Base-by-base conservation (phyloP, 2,329 filamentous ascomycete genomes). In the Ascochyta rabiei region DNA sequence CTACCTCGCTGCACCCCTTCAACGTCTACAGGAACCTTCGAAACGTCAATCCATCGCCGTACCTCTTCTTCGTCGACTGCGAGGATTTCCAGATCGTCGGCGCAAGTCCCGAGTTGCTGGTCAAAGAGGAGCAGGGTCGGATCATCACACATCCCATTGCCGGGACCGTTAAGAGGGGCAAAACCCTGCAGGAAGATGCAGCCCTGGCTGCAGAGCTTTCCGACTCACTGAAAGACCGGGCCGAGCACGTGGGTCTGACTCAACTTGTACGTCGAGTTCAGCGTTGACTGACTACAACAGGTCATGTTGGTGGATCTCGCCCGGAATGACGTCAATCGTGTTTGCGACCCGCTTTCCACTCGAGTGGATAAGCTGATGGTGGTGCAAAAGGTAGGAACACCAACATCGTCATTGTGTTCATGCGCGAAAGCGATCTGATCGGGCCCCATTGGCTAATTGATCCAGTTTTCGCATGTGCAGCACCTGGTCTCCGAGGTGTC, bases 231-330 rank as follows among this genome's bases (percentile, higher is more conserved):
- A 98, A 99, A 77, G 95, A 99, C 79, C 86, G 74, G 51, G 74
- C 73, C 50, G 74, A 76, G 61, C 74, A 76, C 64, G 73, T 74
- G 57, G 31, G 50, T 49, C 44, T 47, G 37, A 50, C 47, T 38
- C 39, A 53, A 34, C 35, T 26, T 28, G 38, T 46, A 60, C 53
- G 52, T 61, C 56, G 57, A 61, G 91, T 91, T 44, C 34, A 21
- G 24, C 5, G 26, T 39, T 51, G 48, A 52, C 46, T 44, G 47
- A 52, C 53, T 48, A 48, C 9, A 18, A 42, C 92, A 98, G 80
- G 93, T 98, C 69, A 99, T 99, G 95, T 81, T 99, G 64, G 95
- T 98, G 41, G 93, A 99, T 74, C 82, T 98, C 51, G 95, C 95
- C 12, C 87, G 95, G 54, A 98, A 99, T 81, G 95, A 99, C 75